These are phyloP conservation scores for Populus hybrid DNA, from an alignment of 441 rosid species.

Conservation along the genomic window DNA sequence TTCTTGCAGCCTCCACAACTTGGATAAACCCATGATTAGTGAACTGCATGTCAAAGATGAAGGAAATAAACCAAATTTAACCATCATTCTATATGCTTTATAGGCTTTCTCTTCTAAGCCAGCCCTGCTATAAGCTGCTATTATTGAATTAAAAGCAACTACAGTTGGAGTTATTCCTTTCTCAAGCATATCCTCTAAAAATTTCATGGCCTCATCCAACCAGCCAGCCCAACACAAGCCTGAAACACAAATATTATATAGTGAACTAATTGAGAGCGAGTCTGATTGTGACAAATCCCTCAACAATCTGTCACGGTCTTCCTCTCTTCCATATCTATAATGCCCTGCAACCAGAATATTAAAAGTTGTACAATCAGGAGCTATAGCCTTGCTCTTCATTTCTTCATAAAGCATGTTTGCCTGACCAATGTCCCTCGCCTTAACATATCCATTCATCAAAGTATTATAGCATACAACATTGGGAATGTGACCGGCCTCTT, in stretches of 20 bases:
- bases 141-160: slow-evolving; percentile 61
- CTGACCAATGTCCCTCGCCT: slow-evolving; percentile 54
- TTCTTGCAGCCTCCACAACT: slow-evolving; percentile 46
- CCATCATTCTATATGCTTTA: slow-evolving; percentile 48
- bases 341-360: slow-evolving; percentile 62
- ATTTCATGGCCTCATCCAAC: slow-evolving; percentile 49
- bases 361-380: slow-evolving; percentile 64
- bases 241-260: slow-evolving; percentile 50
- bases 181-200: slow-evolving; percentile 49
- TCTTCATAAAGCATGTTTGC: slow-evolving; percentile 54
- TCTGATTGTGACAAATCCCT: slow-evolving; percentile 34
- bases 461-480: slow-evolving; percentile 49
- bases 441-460: slow-evolving; percentile 67
- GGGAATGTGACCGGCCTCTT: slow-evolving; percentile 42
- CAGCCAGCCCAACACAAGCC: slow-evolving; percentile 66
- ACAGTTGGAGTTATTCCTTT: slow-evolving; percentile 53
- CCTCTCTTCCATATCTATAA: slow-evolving; percentile 53
- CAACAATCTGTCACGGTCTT: slow-evolving; percentile 46
- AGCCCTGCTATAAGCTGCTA: slow-evolving; percentile 57
- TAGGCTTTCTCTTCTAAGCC: slow-evolving; percentile 49
- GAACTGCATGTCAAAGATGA: slow-evolving; percentile 65
- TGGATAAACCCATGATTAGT: slow-evolving; percentile 59
- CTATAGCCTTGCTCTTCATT: slow-evolving; percentile 48
- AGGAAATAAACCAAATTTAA: slow-evolving; percentile 43
- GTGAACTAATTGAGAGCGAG: slow-evolving; percentile 35